Base-by-base conservation (phyloP, 208 protist genomes). In the Blechomonas ayalai region DNA sequence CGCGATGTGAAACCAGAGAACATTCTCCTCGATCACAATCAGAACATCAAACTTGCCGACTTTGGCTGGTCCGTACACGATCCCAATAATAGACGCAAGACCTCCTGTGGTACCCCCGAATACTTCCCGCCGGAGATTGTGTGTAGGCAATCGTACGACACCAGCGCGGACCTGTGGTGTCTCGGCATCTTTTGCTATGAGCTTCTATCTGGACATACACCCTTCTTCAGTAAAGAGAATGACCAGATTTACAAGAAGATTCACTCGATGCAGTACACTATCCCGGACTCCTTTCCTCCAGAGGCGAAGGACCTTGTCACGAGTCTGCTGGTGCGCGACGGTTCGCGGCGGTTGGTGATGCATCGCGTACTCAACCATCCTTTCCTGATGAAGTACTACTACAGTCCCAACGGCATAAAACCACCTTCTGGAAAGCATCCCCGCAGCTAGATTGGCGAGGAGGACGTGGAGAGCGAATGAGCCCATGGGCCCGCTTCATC, bases 61-160 rank as follows among this genome's bases (percentile, higher is more conserved):
- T 99, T 99, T 85, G 98, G 98, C 15, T 99, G 97, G 97, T 97
- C 88, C 4, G 97, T 99, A 29, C 97, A 99, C 64, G 88, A 97
- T 39, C 94, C 96, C 10, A 74, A 86, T 19, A 82, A 82, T 41
- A 71, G 89, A 9, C 77, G 93, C 37, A 93, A 84, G 55, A 98
- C 95, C 23, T 82, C 95, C 16, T 98, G 96, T 52, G 96, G 98
- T 10, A 99, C 98, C 3, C 89, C 98, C 2, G 97, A 99, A 82
- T 99, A 99, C 72, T 90, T 99, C 20, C 96, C 98, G 7, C 98
- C 98, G 0, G 98, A 99, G 70, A 98, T 99, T 67, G 72, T 98
- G n/a, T 79, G 95, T 34, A 72, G 82, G 23, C 75, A 92, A 48
- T 35, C 52, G 6, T 91, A 98, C 69, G 86, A 94, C 68, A 67